A percentile compares a stretch with the other conserved stretches of the same genome.
phyloP scores from a whole-genome alignment of 306 rosid species.

The Quercus aquifolioides region DNA sequence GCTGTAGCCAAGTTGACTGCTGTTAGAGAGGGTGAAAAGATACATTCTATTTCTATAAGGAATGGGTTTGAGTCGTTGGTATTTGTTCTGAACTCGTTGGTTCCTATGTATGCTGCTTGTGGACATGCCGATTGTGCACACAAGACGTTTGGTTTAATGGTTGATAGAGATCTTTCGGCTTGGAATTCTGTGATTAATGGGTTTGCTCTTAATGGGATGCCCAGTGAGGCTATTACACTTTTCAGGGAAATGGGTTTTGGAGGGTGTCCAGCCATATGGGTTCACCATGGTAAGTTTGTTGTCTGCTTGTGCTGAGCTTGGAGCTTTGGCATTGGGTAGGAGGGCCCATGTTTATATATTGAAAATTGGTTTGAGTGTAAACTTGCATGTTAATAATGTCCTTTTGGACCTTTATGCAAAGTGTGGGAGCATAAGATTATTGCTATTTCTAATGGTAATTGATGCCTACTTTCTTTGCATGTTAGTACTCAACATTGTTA shows the following conservation, averaged over 20 bases:
- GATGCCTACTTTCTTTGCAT: neutral
- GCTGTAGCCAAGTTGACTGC: constrained; percentile 42
- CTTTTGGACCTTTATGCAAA: constrained; percentile 49
- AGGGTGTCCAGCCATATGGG: constrained; percentile 45
- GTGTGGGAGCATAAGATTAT: constrained; percentile 41
- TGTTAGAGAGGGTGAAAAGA: constrained; percentile 41
- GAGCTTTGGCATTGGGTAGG: constrained; percentile 48
- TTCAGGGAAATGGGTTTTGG: constrained; percentile 41
- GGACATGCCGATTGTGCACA: constrained; percentile 44
- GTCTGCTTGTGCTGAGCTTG: constrained; percentile 55
- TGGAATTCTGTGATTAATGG: constrained; percentile 58
- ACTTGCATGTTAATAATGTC: constrained; percentile 36
- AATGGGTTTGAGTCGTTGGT: constrained; percentile 50
- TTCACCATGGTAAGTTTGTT: constrained; percentile 55
- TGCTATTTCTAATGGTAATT: neutral
- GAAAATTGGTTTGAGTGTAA: constrained; percentile 38
- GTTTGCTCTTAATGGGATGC: constrained; percentile 52
- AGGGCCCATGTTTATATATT: constrained; percentile 45
- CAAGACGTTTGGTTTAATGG: constrained; percentile 47
- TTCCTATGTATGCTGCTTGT: constrained; percentile 47
- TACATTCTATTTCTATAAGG: constrained; percentile 38
- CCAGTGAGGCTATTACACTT: constrained; percentile 51
- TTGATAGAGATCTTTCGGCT: constrained; percentile 41
- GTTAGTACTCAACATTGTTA: too few species aligned
- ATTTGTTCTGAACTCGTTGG: constrained; percentile 52